Evolutionary conservation across 495 filamentous ascomycete genomes (phyloP).

Genomic region (Jackrogersella multiformis): DNA sequence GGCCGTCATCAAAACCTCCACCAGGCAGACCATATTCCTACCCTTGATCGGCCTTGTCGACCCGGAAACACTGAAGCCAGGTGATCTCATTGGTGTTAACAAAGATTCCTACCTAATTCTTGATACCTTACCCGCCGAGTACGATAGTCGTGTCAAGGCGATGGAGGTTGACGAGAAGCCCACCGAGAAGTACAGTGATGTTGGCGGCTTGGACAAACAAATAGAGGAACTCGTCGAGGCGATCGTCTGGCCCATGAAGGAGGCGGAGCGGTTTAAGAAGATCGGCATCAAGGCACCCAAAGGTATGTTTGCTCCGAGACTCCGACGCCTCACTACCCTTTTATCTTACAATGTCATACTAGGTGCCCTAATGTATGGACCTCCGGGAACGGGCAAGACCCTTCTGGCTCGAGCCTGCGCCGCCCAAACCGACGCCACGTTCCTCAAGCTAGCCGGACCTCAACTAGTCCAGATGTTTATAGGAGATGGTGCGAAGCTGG

Average conservation of each 20-base stretch:
- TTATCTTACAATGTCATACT: constrained; percentile 41
- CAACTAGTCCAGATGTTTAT: constrained; percentile 99
- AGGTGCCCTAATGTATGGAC: constrained; percentile 99
- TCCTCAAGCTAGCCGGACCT: constrained; percentile 97
- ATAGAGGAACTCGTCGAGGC: constrained; percentile 99
- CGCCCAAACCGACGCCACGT: constrained; percentile 97
- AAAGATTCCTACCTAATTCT: constrained; percentile 99
- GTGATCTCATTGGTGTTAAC: constrained; percentile 97
- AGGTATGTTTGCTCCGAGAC: constrained; percentile 64
- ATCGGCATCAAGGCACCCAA: constrained; percentile 99
- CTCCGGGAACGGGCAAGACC: constrained; percentile 96
- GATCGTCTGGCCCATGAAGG: constrained; percentile 99
- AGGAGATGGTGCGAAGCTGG: constrained; percentile 96
- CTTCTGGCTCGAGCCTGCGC: constrained; percentile 97
- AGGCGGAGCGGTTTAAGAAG: constrained; percentile 98
- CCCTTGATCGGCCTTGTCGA: constrained; percentile 98
- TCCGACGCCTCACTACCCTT: not conserved
- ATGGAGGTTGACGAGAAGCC: constrained; percentile 99
- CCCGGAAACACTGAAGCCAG: constrained; percentile 89
- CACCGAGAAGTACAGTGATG: constrained; percentile 98
- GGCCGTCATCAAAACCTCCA: constrained; percentile 99
- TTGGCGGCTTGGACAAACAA: constrained; percentile 97
- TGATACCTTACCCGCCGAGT: constrained; percentile 98
- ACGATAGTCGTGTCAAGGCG: constrained; percentile 98
- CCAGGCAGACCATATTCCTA: constrained; percentile 97